These are phyloP conservation scores for Leccinum rimulosum DNA, from an alignment of 768 basidiomycete genomes.

Conservation along the genomic window DNA sequence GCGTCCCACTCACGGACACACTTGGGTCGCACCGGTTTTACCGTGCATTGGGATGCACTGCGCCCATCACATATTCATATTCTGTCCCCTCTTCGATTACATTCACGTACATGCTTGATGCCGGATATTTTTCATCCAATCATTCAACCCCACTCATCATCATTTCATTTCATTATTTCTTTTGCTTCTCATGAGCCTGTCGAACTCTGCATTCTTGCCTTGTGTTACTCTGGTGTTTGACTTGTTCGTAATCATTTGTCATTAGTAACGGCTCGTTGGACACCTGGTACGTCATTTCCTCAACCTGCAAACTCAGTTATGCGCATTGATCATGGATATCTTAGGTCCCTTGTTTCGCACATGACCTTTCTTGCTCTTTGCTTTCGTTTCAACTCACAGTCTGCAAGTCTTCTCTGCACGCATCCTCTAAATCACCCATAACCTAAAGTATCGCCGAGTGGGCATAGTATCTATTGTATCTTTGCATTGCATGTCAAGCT, in stretches of 20 bases:
- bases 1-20: background rate
- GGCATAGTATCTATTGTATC: constrained; percentile 14
- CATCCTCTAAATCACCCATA: background rate
- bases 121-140: background rate
- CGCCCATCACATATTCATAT: background rate
- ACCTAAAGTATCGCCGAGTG: constrained; percentile 11
- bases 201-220: background rate
- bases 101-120: constrained; percentile 8
- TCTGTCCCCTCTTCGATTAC: background rate
- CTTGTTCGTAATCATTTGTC: constrained; percentile 1
- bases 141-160: background rate
- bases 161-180: background rate
- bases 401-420: background rate
- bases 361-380: background rate
- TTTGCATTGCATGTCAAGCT: constrained; percentile 6
- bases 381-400: background rate
- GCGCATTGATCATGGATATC: constrained; percentile 5
- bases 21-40: background rate
- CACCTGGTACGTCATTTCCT: constrained; percentile 9
- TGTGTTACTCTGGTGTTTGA: background rate
- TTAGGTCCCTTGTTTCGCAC: background rate
- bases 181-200: background rate
- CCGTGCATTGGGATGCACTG: background rate
- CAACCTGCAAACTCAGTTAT: background rate
- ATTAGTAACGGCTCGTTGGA: constrained; percentile 1